phyloP scores from a whole-genome alignment of 345 rosid species.

The Salix viminalis region DNA sequence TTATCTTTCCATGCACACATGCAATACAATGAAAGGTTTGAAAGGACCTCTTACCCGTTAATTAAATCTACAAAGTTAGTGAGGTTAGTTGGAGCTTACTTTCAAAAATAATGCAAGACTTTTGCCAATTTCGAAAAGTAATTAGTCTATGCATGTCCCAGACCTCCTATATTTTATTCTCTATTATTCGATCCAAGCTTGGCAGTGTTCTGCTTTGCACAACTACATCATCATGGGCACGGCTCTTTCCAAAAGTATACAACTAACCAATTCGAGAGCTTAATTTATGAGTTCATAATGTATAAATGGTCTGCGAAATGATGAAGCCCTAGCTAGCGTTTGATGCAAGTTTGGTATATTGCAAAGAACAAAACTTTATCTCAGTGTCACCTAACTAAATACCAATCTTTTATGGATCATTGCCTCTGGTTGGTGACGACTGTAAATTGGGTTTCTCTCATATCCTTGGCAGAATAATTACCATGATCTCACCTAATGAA shows the following conservation, averaged over 20 bases:
- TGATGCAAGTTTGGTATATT: background rate
- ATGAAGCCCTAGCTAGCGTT: conserved; percentile 1
- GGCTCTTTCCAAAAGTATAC: conserved; percentile 2
- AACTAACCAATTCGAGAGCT: no score
- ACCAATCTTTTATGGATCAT: background rate
- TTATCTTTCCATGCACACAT: background rate
- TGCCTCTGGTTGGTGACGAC: background rate
- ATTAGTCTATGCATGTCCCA: background rate
- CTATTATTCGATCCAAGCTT: no score
- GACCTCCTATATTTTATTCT: background rate
- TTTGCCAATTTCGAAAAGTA: background rate
- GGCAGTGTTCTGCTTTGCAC: background rate
- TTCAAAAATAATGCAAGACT: background rate
- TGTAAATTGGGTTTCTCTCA: no score
- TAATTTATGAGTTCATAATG: background rate
- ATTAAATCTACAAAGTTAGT: background rate
- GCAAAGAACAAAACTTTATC: background rate
- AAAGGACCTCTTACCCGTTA: conserved; percentile 9
- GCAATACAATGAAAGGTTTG: background rate
- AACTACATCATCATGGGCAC: background rate
- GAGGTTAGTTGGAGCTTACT: conserved; percentile 3
- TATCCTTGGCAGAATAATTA: background rate
- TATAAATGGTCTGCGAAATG: background rate
- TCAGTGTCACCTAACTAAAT: background rate
- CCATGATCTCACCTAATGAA: background rate